Evolutionary conservation across 495 filamentous ascomycete species (phyloP).

Genomic region (Penicillium mononematosum): DNA sequence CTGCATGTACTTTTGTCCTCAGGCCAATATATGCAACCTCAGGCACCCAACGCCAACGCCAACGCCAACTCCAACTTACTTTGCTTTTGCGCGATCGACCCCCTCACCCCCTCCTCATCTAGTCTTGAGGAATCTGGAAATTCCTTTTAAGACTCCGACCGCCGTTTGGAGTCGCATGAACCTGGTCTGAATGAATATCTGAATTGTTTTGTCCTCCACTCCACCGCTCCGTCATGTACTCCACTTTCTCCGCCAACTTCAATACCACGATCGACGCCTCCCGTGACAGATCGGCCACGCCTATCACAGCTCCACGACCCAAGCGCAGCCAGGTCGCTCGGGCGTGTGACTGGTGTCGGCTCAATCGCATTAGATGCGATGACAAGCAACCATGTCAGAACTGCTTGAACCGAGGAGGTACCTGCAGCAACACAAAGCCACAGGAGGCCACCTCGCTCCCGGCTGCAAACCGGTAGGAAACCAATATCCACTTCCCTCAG

Average conservation of each 20-base stretch:
- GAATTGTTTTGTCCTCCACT: background rate
- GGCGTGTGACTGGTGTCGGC: conserved; percentile 49
- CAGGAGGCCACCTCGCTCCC: conserved; percentile 31
- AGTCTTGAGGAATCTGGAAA: background rate
- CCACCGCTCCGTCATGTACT: background rate
- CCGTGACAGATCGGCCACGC: background rate
- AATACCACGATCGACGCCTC: background rate
- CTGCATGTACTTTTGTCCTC: background rate
- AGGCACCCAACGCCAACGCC: background rate
- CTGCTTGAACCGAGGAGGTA: conserved; percentile 34
- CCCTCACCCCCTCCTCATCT: too few relatives aligned
- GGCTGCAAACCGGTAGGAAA: conserved; percentile 17
- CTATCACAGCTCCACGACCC: conserved; percentile 9
- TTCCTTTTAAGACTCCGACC: background rate
- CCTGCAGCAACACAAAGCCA: conserved; percentile 36
- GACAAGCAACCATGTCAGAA: conserved; percentile 44
- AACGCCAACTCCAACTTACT: background rate
- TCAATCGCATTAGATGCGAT: conserved; percentile 48
- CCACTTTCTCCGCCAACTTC: conserved; percentile 6
- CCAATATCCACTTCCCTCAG: background rate
- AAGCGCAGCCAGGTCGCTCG: conserved; percentile 41
- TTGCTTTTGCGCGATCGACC: too few relatives aligned
- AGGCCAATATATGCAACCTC: background rate
- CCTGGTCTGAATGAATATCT: background rate
- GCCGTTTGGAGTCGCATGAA: background rate